A percentile compares a stretch with the other conserved stretches of the same genome.
phyloP scores from a whole-genome alignment of 2,329 filamentous ascomycete species.

The Penicillium sclerotigenum region DNA sequence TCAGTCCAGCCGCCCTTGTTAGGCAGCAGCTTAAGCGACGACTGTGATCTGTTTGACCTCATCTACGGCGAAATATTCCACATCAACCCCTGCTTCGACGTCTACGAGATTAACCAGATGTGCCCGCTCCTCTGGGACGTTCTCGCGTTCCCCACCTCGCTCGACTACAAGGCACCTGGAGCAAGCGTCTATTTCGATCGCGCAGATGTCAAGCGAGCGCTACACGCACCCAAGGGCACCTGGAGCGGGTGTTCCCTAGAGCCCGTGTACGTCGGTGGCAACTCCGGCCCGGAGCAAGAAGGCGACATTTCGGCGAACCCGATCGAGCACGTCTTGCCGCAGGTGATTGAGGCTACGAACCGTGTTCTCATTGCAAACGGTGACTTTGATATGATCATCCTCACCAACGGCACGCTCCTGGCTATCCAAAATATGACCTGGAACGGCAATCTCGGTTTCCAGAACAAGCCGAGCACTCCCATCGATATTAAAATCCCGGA shows the following conservation, averaged over 20 bases:
- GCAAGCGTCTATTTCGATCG: slow-evolving; percentile 68
- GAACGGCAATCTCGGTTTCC: slow-evolving; percentile 70
- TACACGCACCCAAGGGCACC: slow-evolving; percentile 55
- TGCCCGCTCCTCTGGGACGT: slow-evolving; percentile 70
- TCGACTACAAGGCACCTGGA: slow-evolving; percentile 60
- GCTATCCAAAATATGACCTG: slow-evolving; percentile 82
- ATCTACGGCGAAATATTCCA: slow-evolving; percentile 54
- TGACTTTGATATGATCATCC: slow-evolving; percentile 66
- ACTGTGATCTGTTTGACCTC: slow-evolving; percentile 58
- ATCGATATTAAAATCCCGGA: slow-evolving; percentile 41
- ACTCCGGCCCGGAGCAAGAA: slow-evolving; percentile 35
- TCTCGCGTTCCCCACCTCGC: slow-evolving; percentile 57
- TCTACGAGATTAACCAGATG: slow-evolving; percentile 69
- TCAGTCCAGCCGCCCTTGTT: slow-evolving; percentile 56
- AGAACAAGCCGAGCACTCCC: slow-evolving; percentile 57
- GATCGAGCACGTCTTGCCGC: slow-evolving; percentile 49
- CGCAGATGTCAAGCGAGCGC: slow-evolving; percentile 64
- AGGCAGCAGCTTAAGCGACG: slow-evolving; percentile 46
- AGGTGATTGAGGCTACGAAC: slow-evolving; percentile 54
- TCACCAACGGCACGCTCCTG: slow-evolving; percentile 68
- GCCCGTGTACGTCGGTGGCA: slow-evolving; percentile 46
- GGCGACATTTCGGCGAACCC: slow-evolving; percentile 50
- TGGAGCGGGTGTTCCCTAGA: slow-evolving; percentile 37
- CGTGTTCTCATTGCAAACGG: slow-evolving; percentile 75
- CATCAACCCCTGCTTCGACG: slow-evolving; percentile 74